These are phyloP conservation scores for Ustilago vetiveriae DNA, from an alignment of 1,284 basidiomycete species.

Conservation along the genomic window DNA sequence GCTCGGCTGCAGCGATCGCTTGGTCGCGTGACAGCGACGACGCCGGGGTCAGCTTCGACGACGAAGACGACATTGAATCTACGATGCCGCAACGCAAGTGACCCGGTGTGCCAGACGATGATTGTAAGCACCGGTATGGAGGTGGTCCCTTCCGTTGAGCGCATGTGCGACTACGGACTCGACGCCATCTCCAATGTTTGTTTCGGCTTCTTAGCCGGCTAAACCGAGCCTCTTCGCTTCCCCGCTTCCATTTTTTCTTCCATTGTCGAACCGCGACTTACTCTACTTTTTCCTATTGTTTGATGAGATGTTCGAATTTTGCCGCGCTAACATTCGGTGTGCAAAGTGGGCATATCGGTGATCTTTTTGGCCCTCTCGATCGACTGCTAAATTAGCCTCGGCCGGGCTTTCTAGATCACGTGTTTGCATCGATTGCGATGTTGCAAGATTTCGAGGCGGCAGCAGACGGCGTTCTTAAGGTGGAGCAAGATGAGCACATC, in stretches of 20 bases:
- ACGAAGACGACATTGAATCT: slow-evolving; percentile 3
- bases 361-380: too few species aligned
- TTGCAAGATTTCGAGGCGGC: neutral
- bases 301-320: too few species aligned
- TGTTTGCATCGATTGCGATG: neutral
- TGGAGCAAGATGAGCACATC: neutral
- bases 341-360: too few species aligned
- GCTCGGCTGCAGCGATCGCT: slow-evolving; percentile 29
- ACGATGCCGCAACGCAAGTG: too few species aligned
- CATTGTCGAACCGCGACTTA: too few species aligned
- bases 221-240: slow-evolving; percentile 9
- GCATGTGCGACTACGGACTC: too few species aligned
- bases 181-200: neutral
- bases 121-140: too few species aligned
- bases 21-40: slow-evolving; percentile 29
- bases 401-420: slow-evolving; percentile 3
- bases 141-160: too few species aligned
- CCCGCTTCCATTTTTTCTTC: slow-evolving; percentile 1
- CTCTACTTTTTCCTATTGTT: too few species aligned
- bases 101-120: too few species aligned
- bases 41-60: slow-evolving; percentile 10
- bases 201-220: slow-evolving; percentile 31
- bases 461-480: slow-evolving; percentile 1
- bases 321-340: too few species aligned
- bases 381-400: slow-evolving; percentile 1